A percentile compares a stretch with the other conserved stretches of the same genome.
Conservation (phyloP, 805 yeast genomes). For the Tetrapisispora taiwanensis region DNA sequence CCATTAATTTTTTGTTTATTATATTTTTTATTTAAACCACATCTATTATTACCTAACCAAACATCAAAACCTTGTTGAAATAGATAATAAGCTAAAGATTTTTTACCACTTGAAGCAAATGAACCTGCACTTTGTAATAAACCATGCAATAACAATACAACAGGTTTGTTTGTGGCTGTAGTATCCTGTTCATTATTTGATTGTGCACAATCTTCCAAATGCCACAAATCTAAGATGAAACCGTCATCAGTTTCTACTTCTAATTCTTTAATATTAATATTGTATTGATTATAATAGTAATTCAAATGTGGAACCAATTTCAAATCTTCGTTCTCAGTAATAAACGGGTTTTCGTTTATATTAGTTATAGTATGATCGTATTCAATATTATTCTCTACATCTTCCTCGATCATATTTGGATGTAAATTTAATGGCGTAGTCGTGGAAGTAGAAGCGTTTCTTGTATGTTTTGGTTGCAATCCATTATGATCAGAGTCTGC, state of each 20-base stretch:
- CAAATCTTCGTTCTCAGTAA: constrained; percentile 19
- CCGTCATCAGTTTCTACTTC: constrained; percentile 72
- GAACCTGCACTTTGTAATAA: constrained; percentile 81
- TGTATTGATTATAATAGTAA: constrained; percentile 58
- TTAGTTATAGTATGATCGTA: constrained; percentile 24
- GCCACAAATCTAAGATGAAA: constrained; percentile 54
- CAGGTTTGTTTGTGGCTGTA: constrained; percentile 32
- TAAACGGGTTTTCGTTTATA: constrained; percentile 19
- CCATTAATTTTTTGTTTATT: constrained; percentile 8
- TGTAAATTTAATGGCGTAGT: neutral
- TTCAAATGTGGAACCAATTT: constrained; percentile 43
- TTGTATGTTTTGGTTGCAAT: neutral
- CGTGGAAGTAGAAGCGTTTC: constrained; percentile 1
- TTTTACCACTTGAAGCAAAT: constrained; percentile 70
- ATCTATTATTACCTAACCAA: constrained; percentile 86
- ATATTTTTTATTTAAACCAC: constrained; percentile 74
- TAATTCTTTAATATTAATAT: constrained; percentile 48
- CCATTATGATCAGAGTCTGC: neutral
- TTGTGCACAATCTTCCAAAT: constrained; percentile 22
- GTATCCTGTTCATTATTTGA: constrained; percentile 4
- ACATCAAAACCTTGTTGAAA: constrained; percentile 60
- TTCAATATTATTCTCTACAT: constrained; percentile 21
- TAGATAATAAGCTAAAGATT: constrained; percentile 58
- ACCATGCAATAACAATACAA: constrained; percentile 77
- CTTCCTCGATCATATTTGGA: constrained; percentile 10